Evolutionary conservation across 148 eudicot genomes (phyloP).

Genomic region (Gaultheria prostrata): DNA sequence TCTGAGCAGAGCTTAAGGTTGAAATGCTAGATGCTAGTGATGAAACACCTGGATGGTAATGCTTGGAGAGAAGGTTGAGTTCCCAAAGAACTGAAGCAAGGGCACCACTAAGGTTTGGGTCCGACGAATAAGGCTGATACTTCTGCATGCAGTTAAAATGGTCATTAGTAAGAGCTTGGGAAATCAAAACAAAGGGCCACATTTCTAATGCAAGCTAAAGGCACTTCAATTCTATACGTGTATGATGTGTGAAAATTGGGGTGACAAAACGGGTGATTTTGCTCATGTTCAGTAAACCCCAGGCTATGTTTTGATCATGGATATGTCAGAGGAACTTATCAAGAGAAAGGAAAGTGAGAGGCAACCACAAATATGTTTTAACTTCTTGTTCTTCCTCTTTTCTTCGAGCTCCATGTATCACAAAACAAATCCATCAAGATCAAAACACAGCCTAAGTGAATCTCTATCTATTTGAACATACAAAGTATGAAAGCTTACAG

Average conservation of each 20-base stretch:
- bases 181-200: not conserved
- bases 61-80: conserved; percentile 69
- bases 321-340: not conserved
- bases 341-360: not conserved
- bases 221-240: not conserved
- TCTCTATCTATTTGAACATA: not conserved
- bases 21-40: conserved; percentile 72
- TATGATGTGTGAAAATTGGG: not conserved
- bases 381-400: not conserved
- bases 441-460: not conserved
- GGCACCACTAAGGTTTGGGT: conserved; percentile 91
- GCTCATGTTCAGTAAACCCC: not conserved
- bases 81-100: conserved; percentile 97
- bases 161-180: too few species aligned
- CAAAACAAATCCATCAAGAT: not conserved
- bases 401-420: not conserved
- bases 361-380: not conserved
- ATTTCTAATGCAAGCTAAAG: not conserved
- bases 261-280: too few species aligned
- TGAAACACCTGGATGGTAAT: conserved; percentile 76
- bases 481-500: conserved; percentile 41
- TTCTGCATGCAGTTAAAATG: conserved; percentile 40
- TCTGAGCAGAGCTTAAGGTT: conserved; percentile 40
- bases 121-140: conserved; percentile 82
- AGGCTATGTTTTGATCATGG: not conserved